A percentile compares a stretch with the other conserved stretches of the same genome.
Conservation (phyloP, 2,329 filamentous ascomycete genomes). For the Calcarisporium arbuscula region DNA sequence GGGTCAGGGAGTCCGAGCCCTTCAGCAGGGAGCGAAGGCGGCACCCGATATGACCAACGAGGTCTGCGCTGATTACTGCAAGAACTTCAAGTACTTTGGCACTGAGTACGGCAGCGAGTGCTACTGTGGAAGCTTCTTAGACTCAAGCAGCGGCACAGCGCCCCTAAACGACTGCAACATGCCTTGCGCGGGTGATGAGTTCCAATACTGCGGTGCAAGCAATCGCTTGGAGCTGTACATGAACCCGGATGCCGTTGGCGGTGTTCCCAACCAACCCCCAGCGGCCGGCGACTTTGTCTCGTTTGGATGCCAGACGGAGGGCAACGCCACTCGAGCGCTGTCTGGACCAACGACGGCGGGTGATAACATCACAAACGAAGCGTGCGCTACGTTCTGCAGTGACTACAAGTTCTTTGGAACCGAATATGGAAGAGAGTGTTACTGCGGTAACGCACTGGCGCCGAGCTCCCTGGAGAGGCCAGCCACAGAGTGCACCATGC, state of each 20-base stretch:
- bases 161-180: conserved; percentile 26
- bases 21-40: conserved; percentile 19
- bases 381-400: conserved; percentile 25
- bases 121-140: conserved; percentile 30
- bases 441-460: conserved; percentile 25
- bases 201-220: conserved; percentile 27
- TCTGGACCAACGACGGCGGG: conserved; percentile 14
- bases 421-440: conserved; percentile 31
- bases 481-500: conserved; percentile 31
- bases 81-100: conserved; percentile 33
- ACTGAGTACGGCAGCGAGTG: conserved; percentile 33
- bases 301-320: conserved; percentile 31
- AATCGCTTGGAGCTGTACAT: conserved; percentile 28
- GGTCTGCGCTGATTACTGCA: conserved; percentile 26
- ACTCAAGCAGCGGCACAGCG: conserved; percentile 18
- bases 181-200: conserved; percentile 24
- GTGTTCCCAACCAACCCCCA: conserved; percentile 23
- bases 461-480: conserved; percentile 21
- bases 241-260: conserved; percentile 18
- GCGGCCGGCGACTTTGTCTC: conserved; percentile 24
- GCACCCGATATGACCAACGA: conserved; percentile 26
- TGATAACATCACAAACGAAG: conserved; percentile 25
- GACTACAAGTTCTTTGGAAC: conserved; percentile 27
- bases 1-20: conserved; percentile 26
- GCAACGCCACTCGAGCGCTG: conserved; percentile 26